phyloP scores from a whole-genome alignment of 805 yeast species.

The Saturnispora kantuleensis region DNA sequence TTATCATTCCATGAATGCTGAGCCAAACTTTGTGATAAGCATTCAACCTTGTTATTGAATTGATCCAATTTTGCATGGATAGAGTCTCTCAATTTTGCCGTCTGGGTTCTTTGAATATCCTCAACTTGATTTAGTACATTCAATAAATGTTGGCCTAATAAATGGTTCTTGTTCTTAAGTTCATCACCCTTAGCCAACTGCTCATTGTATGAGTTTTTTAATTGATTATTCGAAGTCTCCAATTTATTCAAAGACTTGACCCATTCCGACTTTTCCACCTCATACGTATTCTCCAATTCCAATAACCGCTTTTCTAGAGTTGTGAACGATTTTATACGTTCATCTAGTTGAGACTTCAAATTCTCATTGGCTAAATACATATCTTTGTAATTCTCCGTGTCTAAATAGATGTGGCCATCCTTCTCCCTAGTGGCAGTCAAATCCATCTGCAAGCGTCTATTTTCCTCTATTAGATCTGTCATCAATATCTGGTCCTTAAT shows the following conservation, averaged over 20 bases:
- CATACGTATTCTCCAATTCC: conserved; percentile 8
- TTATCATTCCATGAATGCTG: too few relatives aligned
- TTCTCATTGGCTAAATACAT: conserved; percentile 39
- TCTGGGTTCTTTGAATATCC: background rate
- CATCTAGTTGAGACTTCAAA: conserved; percentile 40
- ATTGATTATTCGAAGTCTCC: conserved; percentile 8
- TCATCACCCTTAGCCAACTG: conserved; percentile 11
- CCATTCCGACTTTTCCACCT: conserved; percentile 12
- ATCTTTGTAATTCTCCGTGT: conserved; percentile 47
- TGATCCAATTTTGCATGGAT: too few relatives aligned
- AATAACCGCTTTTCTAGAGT: conserved; percentile 21
- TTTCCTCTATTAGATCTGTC: conserved; percentile 37
- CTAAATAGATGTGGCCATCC: conserved; percentile 53
- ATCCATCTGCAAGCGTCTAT: conserved; percentile 39
- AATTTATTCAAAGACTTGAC: conserved; percentile 19
- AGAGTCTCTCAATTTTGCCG: too few relatives aligned
- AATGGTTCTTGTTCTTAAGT: conserved; percentile 4
- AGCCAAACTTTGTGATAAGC: too few relatives aligned
- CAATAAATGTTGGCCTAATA: conserved; percentile 1
- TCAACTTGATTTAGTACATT: background rate
- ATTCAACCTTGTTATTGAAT: too few relatives aligned
- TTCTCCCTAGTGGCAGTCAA: conserved; percentile 49
- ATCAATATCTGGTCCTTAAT: conserved; percentile 36
- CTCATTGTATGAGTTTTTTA: conserved; percentile 26
- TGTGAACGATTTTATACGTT: conserved; percentile 33